A percentile compares a stretch with the other conserved stretches of the same genome.
phyloP scores from a whole-genome alignment of 1,284 basidiomycete genomes.

The Singerocomus rubriflavus region DNA sequence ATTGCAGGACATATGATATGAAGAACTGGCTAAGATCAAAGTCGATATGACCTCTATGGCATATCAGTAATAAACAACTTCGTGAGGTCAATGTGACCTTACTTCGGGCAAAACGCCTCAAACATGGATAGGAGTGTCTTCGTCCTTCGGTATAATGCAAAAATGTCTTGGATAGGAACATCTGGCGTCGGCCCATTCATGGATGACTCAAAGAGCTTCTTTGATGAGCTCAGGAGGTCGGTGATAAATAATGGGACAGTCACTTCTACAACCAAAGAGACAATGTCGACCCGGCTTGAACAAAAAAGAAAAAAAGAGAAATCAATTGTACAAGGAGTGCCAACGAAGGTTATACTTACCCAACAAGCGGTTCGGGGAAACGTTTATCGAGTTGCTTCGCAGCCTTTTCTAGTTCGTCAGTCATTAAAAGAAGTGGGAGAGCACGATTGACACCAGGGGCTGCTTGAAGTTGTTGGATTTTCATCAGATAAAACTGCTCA shows the following conservation, averaged over 20 bases:
- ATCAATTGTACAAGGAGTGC: slow-evolving; percentile 7
- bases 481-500: slow-evolving; percentile 65
- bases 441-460: slow-evolving; percentile 75
- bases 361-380: slow-evolving; percentile 80
- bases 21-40: slow-evolving; percentile 79
- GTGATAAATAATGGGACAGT: slow-evolving; percentile 72
- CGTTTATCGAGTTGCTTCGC: slow-evolving; percentile 82
- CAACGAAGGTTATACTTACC: slow-evolving; percentile 45
- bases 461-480: slow-evolving; percentile 65
- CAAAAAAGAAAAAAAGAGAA: not conserved
- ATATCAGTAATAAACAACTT: slow-evolving; percentile 10
- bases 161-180: slow-evolving; percentile 85
- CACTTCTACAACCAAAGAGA: slow-evolving; percentile 73
- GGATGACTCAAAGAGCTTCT: slow-evolving; percentile 71
- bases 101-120: slow-evolving; percentile 78
- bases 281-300: slow-evolving; percentile 71
- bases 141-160: slow-evolving; percentile 77
- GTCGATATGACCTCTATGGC: slow-evolving; percentile 45
- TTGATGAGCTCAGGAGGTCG: slow-evolving; percentile 73
- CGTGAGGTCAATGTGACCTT: slow-evolving; percentile 27
- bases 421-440: slow-evolving; percentile 76
- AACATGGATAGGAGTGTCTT: slow-evolving; percentile 77
- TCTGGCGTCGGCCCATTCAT: slow-evolving; percentile 77
- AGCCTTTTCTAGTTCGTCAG: slow-evolving; percentile 85
- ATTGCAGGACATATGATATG: slow-evolving; percentile 84